Percentiles rank a stretch among this genome's conserved stretches.
phyloP scores from a whole-genome alignment of 2,329 filamentous ascomycete genomes.

The Fusarium torulosum region DNA sequence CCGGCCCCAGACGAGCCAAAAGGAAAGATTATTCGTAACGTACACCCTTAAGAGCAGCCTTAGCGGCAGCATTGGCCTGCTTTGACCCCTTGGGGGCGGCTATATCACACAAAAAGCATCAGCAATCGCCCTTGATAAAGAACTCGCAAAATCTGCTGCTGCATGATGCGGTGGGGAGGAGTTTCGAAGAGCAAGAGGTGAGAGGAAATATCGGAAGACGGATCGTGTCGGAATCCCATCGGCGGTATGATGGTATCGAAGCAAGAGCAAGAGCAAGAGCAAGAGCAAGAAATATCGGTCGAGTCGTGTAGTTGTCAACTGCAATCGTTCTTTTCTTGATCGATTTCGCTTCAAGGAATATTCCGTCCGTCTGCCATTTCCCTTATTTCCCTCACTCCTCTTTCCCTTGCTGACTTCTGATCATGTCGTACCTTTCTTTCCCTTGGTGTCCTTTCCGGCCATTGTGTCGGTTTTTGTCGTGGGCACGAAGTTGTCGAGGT shows the following conservation, averaged over 20 bases:
- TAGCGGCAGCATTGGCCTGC: constrained; percentile 93
- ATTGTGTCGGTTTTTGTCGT: constrained; percentile 49
- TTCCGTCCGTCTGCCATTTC: constrained; percentile 7
- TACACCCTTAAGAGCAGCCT: constrained; percentile 97
- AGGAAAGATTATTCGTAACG: constrained; percentile 58
- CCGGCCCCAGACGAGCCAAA: background rate
- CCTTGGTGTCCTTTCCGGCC: constrained; percentile 55
- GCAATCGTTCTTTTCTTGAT: constrained; percentile 30
- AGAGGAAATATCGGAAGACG: constrained; percentile 12
- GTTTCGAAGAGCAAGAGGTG: constrained; percentile 25
- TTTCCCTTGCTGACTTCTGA: constrained; percentile 26
- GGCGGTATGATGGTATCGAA: constrained; percentile 13
- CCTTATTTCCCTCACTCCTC: constrained; percentile 9
- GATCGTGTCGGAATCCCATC: constrained; percentile 23
- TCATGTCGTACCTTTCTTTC: constrained; percentile 64
- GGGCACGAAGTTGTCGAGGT: constrained; percentile 44
- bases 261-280: background rate
- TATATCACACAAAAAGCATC: constrained; percentile 69
- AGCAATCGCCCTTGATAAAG: constrained; percentile 77
- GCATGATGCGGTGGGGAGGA: constrained; percentile 65
- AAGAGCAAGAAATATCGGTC: constrained; percentile 1
- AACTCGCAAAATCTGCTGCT: constrained; percentile 84
- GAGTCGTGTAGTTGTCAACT: constrained; percentile 17
- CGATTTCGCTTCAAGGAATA: constrained; percentile 26
- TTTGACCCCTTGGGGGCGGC: constrained; percentile 76